Evolutionary conservation across 2,329 filamentous ascomycete genomes (phyloP), one percentile per base, ranked within the genome.

Genomic region (Byssochlamys sp.): DNA sequence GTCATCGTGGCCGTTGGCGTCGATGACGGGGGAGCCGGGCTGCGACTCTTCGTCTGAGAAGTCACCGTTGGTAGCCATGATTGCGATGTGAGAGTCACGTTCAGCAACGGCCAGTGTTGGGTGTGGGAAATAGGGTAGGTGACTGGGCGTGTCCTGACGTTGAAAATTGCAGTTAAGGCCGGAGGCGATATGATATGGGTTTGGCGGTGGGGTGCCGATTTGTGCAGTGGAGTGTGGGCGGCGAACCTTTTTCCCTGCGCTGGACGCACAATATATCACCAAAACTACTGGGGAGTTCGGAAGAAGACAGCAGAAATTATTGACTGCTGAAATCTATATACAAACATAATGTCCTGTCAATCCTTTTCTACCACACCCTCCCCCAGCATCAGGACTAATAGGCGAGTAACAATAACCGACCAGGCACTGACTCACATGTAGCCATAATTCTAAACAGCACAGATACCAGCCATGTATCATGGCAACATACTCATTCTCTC

Each of bases 1-100:
- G 68, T 89, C 86, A 73, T 89, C 83, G 65, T 84, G 86, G 71
- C 88, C 73, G 60, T 77, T 72, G 63, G 71, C 70, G 50, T 78
- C 75, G 53, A 80, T 64, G 54, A 75, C 71, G 57, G 81, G 81
- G 52, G 80, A 83, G 58, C 79, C 80, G 55, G 80, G 80, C 59
- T 79, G 79, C 54, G 79, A 81, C 59, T 81, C 79, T 59, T 79
- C 76, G 61, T 80, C 78, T 58, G 78, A 80, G 65, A 78, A 79
- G 67, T 81, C 79, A 69, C 79, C 80, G 73, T 81, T 81, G 60
- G 78, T 74, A 67, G 78, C 79, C 80, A 81, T 81, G 71, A 68
- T 79, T 75, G 71, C 71, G 65, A 63, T 65, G 60, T 55, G 60
- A 63, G 59, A 45, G 60, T 61, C 59, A 58, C 50, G 55, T 58